Base-by-base conservation (phyloP, 257 asterid species). In the Rehmannia glutinosa region DNA sequence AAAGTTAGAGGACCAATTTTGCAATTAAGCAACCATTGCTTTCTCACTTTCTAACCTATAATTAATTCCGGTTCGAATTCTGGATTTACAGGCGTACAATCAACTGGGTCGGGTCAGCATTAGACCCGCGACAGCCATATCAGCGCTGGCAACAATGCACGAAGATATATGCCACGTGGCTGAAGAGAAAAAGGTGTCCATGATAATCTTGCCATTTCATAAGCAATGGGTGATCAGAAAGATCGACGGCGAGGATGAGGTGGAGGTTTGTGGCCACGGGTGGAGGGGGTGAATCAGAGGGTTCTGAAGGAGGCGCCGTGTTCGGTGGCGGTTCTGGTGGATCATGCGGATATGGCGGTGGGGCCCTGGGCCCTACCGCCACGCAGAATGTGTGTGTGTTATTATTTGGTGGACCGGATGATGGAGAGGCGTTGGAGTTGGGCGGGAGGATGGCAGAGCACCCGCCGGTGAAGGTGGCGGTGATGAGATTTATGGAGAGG, bases 321-420 rank as follows among this genome's bases (percentile, higher is more conserved):
- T 35, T 64, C 83, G 1, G 86, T 69, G 57, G 81, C 81, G 8
- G 78, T 78, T 27, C 73, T 81, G 2, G 79, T 81, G 13, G 86
- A 81, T 69, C 77, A 83, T n/a, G 81, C 83, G 10, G 67, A 13
- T 32, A 32, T 8, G 78, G 82, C 16, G 30, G 66, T 42, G 58
- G 51, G 9, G 42, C 16, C 24, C 64, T n/a, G n/a, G n/a, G n/a
- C n/a, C n/a, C n/a, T n/a, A n/a, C 60, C 13, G 58, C 45, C 0
- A 36, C 30, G 68, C 75, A 80, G 64, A 83, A 72, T 25, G 72
- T 83, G 0, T 84, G 90, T 53, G 49, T 83, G 19, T 1, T 87
- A 1, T 82, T 79, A 61, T 70, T 79, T 1, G 96, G 93, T 5
- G 96, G 92, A 12, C 57, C 84, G 1, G 86, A 87, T 50, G 85